phyloP scores from a whole-genome alignment of 345 rosid genomes.

The Noccaea caerulescens region DNA sequence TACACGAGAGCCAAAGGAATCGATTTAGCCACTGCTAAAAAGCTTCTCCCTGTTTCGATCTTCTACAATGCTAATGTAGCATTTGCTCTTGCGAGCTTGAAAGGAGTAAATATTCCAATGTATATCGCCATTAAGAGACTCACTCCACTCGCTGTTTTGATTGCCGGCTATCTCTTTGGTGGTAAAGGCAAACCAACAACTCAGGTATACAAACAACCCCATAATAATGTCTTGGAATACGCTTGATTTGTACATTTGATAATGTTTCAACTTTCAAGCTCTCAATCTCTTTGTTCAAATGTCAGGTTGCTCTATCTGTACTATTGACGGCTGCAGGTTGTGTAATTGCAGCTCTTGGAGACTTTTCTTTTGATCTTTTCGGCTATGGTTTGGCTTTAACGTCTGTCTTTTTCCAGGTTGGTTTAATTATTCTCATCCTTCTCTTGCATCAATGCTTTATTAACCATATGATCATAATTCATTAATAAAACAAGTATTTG shows the following conservation, averaged over 20 bases:
- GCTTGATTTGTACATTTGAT: neutral
- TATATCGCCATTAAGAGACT: constrained; percentile 97
- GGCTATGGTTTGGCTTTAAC: constrained; percentile 92
- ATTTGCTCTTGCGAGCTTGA: constrained; percentile 96
- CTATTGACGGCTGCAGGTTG: constrained; percentile 83
- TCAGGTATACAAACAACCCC: constrained; percentile 53
- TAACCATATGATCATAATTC: neutral
- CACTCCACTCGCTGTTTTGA: constrained; percentile 86
- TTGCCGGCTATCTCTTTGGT: constrained; percentile 71
- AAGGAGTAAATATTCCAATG: constrained; percentile 98
- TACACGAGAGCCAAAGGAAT: constrained; percentile 64
- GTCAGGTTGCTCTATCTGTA: constrained; percentile 89
- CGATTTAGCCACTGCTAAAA: constrained; percentile 67
- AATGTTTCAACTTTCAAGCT: neutral
- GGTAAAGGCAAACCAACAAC: constrained; percentile 82
- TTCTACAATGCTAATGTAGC: constrained; percentile 99
- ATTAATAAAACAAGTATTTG: neutral
- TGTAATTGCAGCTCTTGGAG: constrained; percentile 89
- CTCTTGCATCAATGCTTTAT: neutral
- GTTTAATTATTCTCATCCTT: constrained; percentile 18
- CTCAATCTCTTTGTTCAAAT: constrained; percentile 32
- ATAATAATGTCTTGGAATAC: neutral
- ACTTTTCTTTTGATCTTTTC: constrained; percentile 86
- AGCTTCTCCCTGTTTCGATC: constrained; percentile 79
- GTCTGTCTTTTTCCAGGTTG: constrained; percentile 92